Percentiles rank a stretch among this genome's conserved stretches.
Evolutionary conservation across 306 rosid genomes (phyloP).

Genomic region (Fragaria ananassa): DNA sequence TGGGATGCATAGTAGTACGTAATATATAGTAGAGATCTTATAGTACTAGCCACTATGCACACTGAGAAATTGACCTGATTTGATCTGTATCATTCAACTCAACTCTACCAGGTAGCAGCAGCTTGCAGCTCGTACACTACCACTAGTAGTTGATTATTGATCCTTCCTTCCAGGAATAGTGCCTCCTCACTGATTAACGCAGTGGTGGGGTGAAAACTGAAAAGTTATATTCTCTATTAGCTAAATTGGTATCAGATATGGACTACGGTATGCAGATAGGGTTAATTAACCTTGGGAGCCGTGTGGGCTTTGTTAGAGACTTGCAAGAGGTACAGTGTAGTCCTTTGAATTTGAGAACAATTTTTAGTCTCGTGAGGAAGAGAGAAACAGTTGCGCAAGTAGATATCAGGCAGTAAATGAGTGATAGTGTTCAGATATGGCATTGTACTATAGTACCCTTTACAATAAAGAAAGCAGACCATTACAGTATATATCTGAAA

Average conservation of each 20-base stretch:
- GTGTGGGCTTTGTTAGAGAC: neutral
- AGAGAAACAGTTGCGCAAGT: neutral
- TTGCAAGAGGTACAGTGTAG: neutral
- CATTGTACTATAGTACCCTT: neutral
- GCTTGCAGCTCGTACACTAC: neutral
- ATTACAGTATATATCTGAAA: neutral
- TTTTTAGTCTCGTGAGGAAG: neutral
- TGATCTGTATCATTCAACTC: conserved; percentile 1
- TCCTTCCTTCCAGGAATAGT: neutral
- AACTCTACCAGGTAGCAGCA: neutral
- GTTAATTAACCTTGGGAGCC: neutral
- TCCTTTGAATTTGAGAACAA: neutral
- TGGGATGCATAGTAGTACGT: neutral
- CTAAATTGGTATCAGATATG: neutral
- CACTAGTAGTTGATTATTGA: neutral
- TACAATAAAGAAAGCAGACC: neutral
- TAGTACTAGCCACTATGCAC: neutral
- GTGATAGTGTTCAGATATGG: neutral
- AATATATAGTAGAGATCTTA: neutral
- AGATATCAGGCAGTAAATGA: neutral
- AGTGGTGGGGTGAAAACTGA: conserved; percentile 7
- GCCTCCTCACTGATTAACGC: neutral
- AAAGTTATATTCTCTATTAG: conserved; percentile 2
- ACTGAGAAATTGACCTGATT: neutral
- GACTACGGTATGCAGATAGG: neutral